Conservation (phyloP, 2,329 filamentous ascomycete species). For the Aspergillus sp. region DNA sequence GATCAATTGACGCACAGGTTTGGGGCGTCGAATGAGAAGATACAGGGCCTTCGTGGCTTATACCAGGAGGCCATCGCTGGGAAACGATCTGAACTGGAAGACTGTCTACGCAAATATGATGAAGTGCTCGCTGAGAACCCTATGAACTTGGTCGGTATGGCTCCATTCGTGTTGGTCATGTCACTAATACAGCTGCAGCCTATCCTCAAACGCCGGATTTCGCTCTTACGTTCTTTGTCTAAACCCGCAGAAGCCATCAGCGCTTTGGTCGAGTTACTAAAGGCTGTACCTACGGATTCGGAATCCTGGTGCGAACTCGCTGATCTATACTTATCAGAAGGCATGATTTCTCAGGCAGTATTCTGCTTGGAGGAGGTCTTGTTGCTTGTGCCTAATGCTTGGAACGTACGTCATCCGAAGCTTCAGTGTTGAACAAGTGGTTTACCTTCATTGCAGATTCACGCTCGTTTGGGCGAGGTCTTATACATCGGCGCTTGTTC, state of each 20-base stretch:
- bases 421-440: not conserved
- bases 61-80: conserved; percentile 79
- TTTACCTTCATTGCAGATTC: conserved; percentile 57
- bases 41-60: conserved; percentile 79
- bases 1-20: conserved; percentile 77
- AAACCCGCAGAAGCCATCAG: conserved; percentile 70
- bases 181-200: conserved; percentile 55
- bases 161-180: conserved; percentile 3
- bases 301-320: conserved; percentile 92
- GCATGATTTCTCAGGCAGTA: conserved; percentile 76
- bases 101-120: conserved; percentile 75
- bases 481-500: conserved; percentile 63
- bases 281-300: conserved; percentile 82
- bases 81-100: conserved; percentile 63
- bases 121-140: conserved; percentile 69
- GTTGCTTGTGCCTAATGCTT: conserved; percentile 82
- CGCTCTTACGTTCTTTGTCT: conserved; percentile 73
- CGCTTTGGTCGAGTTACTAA: conserved; percentile 71
- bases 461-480: conserved; percentile 82
- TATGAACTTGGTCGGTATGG: conserved; percentile 70
- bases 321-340: conserved; percentile 79
- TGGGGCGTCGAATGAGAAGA: conserved; percentile 76
- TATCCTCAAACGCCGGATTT: conserved; percentile 79
- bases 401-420: conserved; percentile 67
- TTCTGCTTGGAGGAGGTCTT: conserved; percentile 90